These are phyloP conservation scores for Fusarium napiforme DNA, from an alignment of 2,329 filamentous ascomycete species.

Conservation along the genomic window DNA sequence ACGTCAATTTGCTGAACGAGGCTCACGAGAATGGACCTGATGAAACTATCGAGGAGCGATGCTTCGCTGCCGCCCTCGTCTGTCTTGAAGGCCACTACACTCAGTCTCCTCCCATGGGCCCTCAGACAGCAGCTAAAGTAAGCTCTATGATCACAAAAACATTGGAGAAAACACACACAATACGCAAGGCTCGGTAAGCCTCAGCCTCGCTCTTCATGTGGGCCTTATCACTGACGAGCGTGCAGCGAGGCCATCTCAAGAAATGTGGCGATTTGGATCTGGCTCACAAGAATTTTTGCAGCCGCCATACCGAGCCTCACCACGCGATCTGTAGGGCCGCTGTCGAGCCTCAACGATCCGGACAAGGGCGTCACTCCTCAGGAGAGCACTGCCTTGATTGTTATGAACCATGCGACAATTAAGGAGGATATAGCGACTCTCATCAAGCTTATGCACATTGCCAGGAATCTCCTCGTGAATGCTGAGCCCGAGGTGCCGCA, in stretches of 20 bases:
- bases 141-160: slow-evolving; percentile 69
- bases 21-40: slow-evolving; percentile 35
- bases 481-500: slow-evolving; percentile 73
- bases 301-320: slow-evolving; percentile 70
- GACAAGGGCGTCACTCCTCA: slow-evolving; percentile 68
- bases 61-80: slow-evolving; percentile 69
- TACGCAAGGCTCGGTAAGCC: slow-evolving; percentile 67
- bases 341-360: slow-evolving; percentile 63
- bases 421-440: slow-evolving; percentile 72
- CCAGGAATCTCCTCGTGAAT: slow-evolving; percentile 72
- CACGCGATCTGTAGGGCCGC: slow-evolving; percentile 66
- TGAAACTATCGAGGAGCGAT: slow-evolving; percentile 71
- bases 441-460: slow-evolving; percentile 75
- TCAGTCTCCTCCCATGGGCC: slow-evolving; percentile 66
- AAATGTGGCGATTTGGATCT: slow-evolving; percentile 74
- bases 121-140: slow-evolving; percentile 64
- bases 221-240: slow-evolving; percentile 21
- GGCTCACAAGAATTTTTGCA: slow-evolving; percentile 70
- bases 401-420: slow-evolving; percentile 69
- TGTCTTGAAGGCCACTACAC: slow-evolving; percentile 71
- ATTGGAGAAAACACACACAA: slow-evolving; percentile 71
- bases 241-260: slow-evolving; percentile 67
- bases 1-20: slow-evolving; percentile 27
- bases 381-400: slow-evolving; percentile 71
- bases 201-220: too few relatives aligned